Conservation (phyloP, 2,329 filamentous ascomycete species). For the Plectosphaerella cucumerina region DNA sequence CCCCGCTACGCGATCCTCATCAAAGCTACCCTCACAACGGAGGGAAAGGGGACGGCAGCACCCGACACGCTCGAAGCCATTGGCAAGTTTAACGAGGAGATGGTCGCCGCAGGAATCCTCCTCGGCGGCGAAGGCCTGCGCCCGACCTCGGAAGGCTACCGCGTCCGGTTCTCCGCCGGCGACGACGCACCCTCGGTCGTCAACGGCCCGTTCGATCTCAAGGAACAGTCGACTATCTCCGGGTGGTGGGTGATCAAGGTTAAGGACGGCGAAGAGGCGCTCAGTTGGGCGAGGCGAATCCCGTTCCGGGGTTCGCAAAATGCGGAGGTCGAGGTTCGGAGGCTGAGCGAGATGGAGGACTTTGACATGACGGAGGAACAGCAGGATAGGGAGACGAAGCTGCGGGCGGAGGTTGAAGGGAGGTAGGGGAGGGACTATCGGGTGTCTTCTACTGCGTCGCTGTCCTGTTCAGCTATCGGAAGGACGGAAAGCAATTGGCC, state of each 20-base stretch:
- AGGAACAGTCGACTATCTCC: slow-evolving; percentile 18
- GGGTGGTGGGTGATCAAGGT: slow-evolving; percentile 26
- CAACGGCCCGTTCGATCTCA: slow-evolving; percentile 23
- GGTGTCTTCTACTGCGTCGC: not conserved
- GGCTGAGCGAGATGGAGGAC: slow-evolving; percentile 17
- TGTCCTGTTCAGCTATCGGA: no score
- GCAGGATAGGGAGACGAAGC: slow-evolving; percentile 1
- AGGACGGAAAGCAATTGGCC: no score
- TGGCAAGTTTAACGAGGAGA: slow-evolving; percentile 20
- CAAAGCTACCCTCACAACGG: slow-evolving; percentile 19
- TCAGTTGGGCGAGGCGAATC: slow-evolving; percentile 24
- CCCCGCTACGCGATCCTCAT: slow-evolving; percentile 24
- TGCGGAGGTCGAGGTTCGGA: slow-evolving; percentile 19
- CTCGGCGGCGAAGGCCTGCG: slow-evolving; percentile 21
- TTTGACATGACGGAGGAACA: slow-evolving; percentile 7
- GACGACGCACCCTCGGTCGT: slow-evolving; percentile 13
- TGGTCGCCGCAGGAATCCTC: slow-evolving; percentile 20
- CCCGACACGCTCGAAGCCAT: slow-evolving; percentile 19
- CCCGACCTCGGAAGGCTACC: slow-evolving; percentile 20
- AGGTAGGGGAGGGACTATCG: not conserved
- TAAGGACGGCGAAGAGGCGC: slow-evolving; percentile 21
- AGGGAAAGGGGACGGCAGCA: slow-evolving; percentile 10
- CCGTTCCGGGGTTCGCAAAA: slow-evolving; percentile 15
- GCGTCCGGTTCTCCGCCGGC: slow-evolving; percentile 17
- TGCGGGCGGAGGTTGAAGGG: not conserved